Evolutionary conservation across 352 stramenopile species (phyloP), one percentile per base, ranked within the genome.

Genomic region (Globisporangium spinosum): DNA sequence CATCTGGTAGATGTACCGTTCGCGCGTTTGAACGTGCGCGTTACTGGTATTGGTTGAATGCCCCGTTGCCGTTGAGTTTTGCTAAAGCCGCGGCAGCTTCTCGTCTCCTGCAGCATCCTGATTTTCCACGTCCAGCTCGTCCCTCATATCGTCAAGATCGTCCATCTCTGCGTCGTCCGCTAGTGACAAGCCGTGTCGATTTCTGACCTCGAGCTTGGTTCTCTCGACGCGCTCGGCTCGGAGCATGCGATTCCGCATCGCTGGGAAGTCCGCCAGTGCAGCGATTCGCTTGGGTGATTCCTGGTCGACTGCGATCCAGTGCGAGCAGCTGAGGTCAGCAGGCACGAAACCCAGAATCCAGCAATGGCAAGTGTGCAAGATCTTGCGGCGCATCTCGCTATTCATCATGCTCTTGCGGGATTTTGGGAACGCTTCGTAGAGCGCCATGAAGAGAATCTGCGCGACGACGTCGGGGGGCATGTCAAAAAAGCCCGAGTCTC

Each of bases 381-480:
- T 79, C 58, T 79, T 62, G 34, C 69, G 61, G 3, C 72, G 77
- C 2, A 84, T 60, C 4, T 78, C 73, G 9, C 64, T 65, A 20
- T 61, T 68, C 10, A 82, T 62, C 51, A 89, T 79, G 32, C 22
- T 47, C 54, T 89, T 85, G 3, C 84, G 74, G 0, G 84, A 90
- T 34, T 80, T 87, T 29, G 84, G 84, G 59, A 89, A 92, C 3
- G 79, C 84, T n/a, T 90, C 82, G 35, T 92, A 90, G 2, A 92
- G 71, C 1, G 80, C 73, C 17, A 82, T 71, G 62, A 90, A 92
- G 38, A 90, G 47, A 25, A 92, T 79, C 43, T 90, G 82, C 0
- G 84, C 78, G 47, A 88, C 59, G 1, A 90, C 68, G 25, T 90
- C 84, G 0, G 84, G 84, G 7, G 90, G 64, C 22, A 75, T 67